These are phyloP conservation scores for Zygosaccharomyces bisporus DNA, from an alignment of 805 yeast genomes.

Conservation along the genomic window DNA sequence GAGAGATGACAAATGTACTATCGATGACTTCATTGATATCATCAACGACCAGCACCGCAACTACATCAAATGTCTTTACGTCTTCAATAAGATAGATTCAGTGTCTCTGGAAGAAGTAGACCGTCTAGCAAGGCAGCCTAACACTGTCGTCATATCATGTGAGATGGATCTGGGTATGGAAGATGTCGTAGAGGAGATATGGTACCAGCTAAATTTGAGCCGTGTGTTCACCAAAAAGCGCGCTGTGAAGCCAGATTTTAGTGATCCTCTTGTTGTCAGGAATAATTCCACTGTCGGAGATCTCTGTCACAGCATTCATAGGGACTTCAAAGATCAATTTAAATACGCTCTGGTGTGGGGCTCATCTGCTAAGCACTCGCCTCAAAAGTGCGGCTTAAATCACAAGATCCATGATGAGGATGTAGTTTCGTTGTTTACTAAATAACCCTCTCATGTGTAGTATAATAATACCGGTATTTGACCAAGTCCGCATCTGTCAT, in stretches of 20 bases:
- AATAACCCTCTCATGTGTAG: constrained; percentile 39
- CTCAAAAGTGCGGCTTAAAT: constrained; percentile 89
- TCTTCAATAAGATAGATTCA: constrained; percentile 92
- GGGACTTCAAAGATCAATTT: constrained; percentile 88
- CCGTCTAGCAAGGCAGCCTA: constrained; percentile 84
- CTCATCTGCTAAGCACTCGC: constrained; percentile 87
- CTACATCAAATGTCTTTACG: constrained; percentile 87
- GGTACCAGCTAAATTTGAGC: constrained; percentile 79
- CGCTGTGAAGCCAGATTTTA: constrained; percentile 75
- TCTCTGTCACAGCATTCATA: constrained; percentile 87
- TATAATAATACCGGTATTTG: not conserved
- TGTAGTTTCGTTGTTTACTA: constrained; percentile 86
- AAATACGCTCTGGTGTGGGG: constrained; percentile 98
- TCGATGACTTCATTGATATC: constrained; percentile 90
- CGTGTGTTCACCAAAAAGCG: constrained; percentile 86
- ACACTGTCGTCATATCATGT: constrained; percentile 92
- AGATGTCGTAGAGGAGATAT: constrained; percentile 87
- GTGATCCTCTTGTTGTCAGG: constrained; percentile 89
- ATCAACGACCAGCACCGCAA: constrained; percentile 84
- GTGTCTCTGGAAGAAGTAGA: constrained; percentile 94
- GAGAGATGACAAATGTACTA: constrained; percentile 82
- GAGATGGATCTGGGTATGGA: constrained; percentile 81
- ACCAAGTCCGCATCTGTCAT: not conserved
- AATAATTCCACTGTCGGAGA: constrained; percentile 72
- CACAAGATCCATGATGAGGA: constrained; percentile 90